These are phyloP conservation scores for Beauveria scarabaeidicola DNA, from an alignment of 2,329 filamentous ascomycete genomes.

Conservation along the genomic window DNA sequence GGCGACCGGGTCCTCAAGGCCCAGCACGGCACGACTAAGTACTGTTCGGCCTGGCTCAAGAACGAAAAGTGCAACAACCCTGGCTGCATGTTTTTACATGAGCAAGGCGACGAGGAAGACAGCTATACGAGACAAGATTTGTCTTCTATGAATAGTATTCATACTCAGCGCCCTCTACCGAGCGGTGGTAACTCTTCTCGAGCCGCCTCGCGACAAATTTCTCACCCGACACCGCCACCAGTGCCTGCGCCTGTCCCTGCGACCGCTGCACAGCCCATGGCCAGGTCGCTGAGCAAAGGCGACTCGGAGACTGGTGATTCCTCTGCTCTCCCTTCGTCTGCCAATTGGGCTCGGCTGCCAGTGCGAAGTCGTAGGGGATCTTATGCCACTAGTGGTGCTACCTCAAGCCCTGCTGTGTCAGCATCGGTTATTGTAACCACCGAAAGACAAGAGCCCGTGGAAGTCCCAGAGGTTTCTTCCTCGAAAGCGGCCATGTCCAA, in stretches of 20 bases:
- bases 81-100: conserved; percentile 96
- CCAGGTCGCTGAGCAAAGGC: conserved; percentile 69
- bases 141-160: conserved; percentile 87
- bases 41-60: conserved; percentile 92
- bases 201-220: conserved; percentile 44
- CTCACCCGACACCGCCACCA: conserved; percentile 30
- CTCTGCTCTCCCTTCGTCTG: conserved; percentile 85
- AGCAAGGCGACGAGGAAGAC: conserved; percentile 95
- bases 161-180: conserved; percentile 62
- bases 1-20: conserved; percentile 78
- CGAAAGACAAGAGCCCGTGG: conserved; percentile 38
- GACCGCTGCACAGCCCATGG: conserved; percentile 54
- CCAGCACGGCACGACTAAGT: conserved; percentile 85
- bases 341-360: conserved; percentile 78
- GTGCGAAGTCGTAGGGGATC: conserved; percentile 64
- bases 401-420: conserved; percentile 73
- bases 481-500: conserved; percentile 3
- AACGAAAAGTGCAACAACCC: conserved; percentile 92
- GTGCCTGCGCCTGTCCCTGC: conserved; percentile 7
- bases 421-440: conserved; percentile 45
- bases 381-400: conserved; percentile 70
- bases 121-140: conserved; percentile 92
- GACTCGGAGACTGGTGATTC: conserved; percentile 65
- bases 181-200: conserved; percentile 44
- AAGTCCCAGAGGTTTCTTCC: not conserved